These are phyloP conservation scores for Trichoderma pleuroti DNA, from an alignment of 2,329 filamentous ascomycete genomes.

Conservation along the genomic window DNA sequence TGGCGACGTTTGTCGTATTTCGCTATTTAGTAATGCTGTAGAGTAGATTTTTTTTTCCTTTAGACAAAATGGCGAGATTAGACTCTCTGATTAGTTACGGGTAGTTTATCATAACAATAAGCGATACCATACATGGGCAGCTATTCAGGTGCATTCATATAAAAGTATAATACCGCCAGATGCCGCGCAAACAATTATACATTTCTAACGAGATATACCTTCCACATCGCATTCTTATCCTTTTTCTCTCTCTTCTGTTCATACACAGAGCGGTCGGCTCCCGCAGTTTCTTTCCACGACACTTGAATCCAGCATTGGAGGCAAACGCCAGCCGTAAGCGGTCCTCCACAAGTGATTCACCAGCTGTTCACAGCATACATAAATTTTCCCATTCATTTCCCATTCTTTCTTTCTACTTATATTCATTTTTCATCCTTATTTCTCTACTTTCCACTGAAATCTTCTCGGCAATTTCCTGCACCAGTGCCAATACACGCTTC, in stretches of 20 bases:
- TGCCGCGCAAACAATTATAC: background rate
- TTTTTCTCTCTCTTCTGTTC: background rate
- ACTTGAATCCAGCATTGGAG: background rate
- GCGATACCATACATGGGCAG: background rate
- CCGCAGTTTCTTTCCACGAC: background rate
- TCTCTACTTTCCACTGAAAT: background rate
- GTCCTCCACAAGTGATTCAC: background rate
- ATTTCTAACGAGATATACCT: background rate
- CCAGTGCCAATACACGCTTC: background rate
- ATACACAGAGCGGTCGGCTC: background rate
- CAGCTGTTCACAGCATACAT: background rate
- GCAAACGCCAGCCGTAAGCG: background rate
- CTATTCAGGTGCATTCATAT: background rate
- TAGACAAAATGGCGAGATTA: background rate
- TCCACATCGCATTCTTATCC: background rate
- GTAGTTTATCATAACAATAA: background rate
- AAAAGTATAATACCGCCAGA: background rate
- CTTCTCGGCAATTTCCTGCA: background rate
- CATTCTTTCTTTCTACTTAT: background rate
- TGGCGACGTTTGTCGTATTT: background rate
- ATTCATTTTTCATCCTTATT: background rate
- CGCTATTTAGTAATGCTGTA: background rate
- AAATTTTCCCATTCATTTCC: background rate
- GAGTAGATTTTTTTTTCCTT: background rate
- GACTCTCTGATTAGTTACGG: background rate